Evolutionary conservation across 495 filamentous ascomycete genomes (phyloP).

Genomic region (Podospora bellae-mahoneyi): DNA sequence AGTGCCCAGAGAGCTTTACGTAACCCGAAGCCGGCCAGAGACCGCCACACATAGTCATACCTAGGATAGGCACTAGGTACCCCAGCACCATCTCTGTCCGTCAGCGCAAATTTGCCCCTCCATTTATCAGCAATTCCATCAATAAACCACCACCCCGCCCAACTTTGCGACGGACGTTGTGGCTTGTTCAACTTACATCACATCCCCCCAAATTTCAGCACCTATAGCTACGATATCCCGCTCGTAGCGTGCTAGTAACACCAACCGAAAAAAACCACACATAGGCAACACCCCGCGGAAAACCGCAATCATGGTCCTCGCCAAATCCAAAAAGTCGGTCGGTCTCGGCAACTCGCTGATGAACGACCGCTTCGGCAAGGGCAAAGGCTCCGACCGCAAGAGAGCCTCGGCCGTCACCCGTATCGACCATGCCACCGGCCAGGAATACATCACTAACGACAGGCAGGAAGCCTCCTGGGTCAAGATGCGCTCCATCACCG

Average conservation of each 20-base stretch:
- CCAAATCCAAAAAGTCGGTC: conserved; percentile 93
- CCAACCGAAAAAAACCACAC: background rate
- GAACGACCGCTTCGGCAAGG: conserved; percentile 90
- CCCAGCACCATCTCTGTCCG: background rate
- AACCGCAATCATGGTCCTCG: conserved; percentile 67
- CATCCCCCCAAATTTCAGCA: conserved; percentile 5
- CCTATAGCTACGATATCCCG: background rate
- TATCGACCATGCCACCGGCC: conserved; percentile 58
- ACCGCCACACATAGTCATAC: background rate
- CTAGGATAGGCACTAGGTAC: background rate
- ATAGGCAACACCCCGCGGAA: background rate
- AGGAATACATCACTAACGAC: conserved; percentile 68
- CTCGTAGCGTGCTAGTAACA: background rate
- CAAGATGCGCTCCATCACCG: conserved; percentile 98
- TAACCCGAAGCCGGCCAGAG: background rate
- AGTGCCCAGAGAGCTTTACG: background rate
- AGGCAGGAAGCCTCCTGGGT: conserved; percentile 77
- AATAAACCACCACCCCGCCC: conserved; percentile 17
- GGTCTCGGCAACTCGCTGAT: conserved; percentile 81
- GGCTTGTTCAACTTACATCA: background rate
- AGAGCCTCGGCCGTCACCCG: conserved; percentile 61
- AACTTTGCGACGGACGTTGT: conserved; percentile 5
- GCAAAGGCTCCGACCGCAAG: conserved; percentile 65
- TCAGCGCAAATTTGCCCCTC: conserved; percentile 44
- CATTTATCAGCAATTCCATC: conserved; percentile 37